Percentiles rank a stretch among this genome's conserved stretches.
These are phyloP conservation scores for Strigomonas galati DNA, from an alignment of 208 protist genomes.

Conservation along the genomic window DNA sequence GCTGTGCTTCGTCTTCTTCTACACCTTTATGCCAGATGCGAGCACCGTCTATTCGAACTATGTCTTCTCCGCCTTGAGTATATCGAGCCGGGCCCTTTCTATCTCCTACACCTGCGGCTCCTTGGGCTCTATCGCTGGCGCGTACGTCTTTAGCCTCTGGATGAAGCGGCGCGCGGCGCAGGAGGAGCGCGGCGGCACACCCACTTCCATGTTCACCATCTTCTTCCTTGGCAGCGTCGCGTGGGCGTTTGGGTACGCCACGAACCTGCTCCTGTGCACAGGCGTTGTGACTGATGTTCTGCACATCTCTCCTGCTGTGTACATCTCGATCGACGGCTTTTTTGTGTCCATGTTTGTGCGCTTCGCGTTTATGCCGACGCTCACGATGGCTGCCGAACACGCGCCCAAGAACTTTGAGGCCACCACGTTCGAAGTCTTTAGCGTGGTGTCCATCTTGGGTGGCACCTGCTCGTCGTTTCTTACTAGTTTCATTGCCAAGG, in stretches of 20 bases:
- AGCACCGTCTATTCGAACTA: conserved; percentile 43
- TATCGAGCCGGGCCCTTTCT: neutral
- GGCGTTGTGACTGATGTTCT: conserved; percentile 29
- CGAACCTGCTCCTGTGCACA: conserved; percentile 46
- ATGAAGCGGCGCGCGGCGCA: conserved; percentile 29
- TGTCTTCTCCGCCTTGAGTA: conserved; percentile 28
- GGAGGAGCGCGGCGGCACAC: conserved; percentile 20
- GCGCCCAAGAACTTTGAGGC: conserved; percentile 45
- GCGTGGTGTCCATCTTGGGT: conserved; percentile 32
- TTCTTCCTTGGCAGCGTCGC: conserved; percentile 39
- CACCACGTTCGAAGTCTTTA: conserved; percentile 48
- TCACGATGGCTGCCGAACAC: conserved; percentile 49
- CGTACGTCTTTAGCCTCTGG: conserved; percentile 40
- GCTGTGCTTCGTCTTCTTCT: conserved; percentile 45
- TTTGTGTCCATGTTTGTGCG: conserved; percentile 35
- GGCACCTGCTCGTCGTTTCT: conserved; percentile 32
- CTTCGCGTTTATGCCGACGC: conserved; percentile 57
- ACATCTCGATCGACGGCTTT: conserved; percentile 48
- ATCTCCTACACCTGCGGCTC: conserved; percentile 21
- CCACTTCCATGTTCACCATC: conserved; percentile 39
- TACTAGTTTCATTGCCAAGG: conserved; percentile 25
- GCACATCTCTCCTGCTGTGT: conserved; percentile 22
- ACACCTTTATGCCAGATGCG: conserved; percentile 43
- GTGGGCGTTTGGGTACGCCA: conserved; percentile 42
- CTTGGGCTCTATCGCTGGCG: conserved; percentile 36